A percentile compares a stretch with the other conserved stretches of the same genome.
Evolutionary conservation across 75 land plant genomes (phyloP).

Genomic region (Pinus taeda): DNA sequence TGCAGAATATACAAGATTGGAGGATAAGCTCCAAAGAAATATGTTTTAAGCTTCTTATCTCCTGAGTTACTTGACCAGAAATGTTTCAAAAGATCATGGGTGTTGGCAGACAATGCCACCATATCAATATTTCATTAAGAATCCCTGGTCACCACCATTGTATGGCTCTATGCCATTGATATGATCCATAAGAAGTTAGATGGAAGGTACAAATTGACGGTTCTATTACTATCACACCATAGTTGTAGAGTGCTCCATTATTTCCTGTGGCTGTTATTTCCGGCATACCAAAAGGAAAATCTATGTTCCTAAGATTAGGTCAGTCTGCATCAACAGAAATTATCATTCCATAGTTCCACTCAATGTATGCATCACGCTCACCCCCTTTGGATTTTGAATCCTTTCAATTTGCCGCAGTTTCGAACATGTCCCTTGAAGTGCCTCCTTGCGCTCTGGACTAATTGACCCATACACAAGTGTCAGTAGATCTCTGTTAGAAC

Average conservation of each 20-base stretch:
- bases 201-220: constrained; percentile 73
- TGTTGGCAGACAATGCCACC: constrained; percentile 91
- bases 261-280: constrained; percentile 74
- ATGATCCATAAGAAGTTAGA: constrained; percentile 46
- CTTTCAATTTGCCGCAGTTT: constrained; percentile 57
- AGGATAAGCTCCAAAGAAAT: constrained; percentile 59
- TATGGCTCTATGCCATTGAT: constrained; percentile 51
- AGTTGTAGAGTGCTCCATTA: constrained; percentile 60
- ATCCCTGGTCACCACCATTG: constrained; percentile 97
- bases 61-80: constrained; percentile 61
- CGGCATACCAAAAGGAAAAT: constrained; percentile 66
- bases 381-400: constrained; percentile 90
- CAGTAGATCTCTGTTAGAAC: constrained; percentile 72
- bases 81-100: constrained; percentile 70
- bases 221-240: constrained; percentile 79
- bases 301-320: constrained; percentile 58
- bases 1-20: constrained; percentile 65
- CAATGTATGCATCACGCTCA: constrained; percentile 71
- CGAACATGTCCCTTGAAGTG: constrained; percentile 76
- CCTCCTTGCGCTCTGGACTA: constrained; percentile 38
- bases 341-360: constrained; percentile 84
- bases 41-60: constrained; percentile 33
- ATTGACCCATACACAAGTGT: constrained; percentile 79
- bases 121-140: constrained; percentile 82
- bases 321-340: constrained; percentile 77